phyloP scores from a whole-genome alignment of 2,329 filamentous ascomycete species.

The Ceratocystis huliohia region DNA sequence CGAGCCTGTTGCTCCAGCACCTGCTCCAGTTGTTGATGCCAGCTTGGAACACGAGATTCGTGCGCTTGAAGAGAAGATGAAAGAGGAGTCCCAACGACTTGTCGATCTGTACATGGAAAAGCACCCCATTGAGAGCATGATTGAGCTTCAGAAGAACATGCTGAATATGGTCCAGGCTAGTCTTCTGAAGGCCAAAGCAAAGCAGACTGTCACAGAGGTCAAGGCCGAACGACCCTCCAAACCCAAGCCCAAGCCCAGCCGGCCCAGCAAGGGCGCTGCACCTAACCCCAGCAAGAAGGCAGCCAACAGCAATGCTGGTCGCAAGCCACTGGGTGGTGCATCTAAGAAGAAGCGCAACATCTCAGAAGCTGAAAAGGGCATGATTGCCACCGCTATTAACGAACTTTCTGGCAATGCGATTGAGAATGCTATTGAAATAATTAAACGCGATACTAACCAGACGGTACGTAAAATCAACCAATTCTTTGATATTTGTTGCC shows the following conservation, averaged over 20 bases:
- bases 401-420: slow-evolving; percentile 68
- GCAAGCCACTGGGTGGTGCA: slow-evolving; percentile 29
- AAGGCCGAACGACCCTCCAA: slow-evolving; percentile 47
- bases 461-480: slow-evolving; percentile 43
- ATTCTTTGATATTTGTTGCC: not conserved
- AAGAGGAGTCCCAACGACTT: slow-evolving; percentile 47
- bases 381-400: slow-evolving; percentile 76
- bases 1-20: slow-evolving; percentile 39
- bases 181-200: slow-evolving; percentile 58
- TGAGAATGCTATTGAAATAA: slow-evolving; percentile 71
- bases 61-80: slow-evolving; percentile 39
- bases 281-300: slow-evolving; percentile 34
- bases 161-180: slow-evolving; percentile 55
- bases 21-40: slow-evolving; percentile 29
- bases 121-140: slow-evolving; percentile 39
- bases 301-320: slow-evolving; percentile 25
- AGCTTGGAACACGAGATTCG: slow-evolving; percentile 37
- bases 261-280: slow-evolving; percentile 26
- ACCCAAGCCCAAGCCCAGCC: slow-evolving; percentile 42
- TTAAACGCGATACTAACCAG: slow-evolving; percentile 70
- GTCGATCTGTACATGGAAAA: slow-evolving; percentile 40
- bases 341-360: slow-evolving; percentile 44
- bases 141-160: slow-evolving; percentile 47
- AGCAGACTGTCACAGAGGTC: slow-evolving; percentile 38
- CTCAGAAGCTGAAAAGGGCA: slow-evolving; percentile 73